A percentile compares a stretch with the other conserved stretches of the same genome.
Evolutionary conservation across 2,329 filamentous ascomycete species (phyloP).

Genomic region (Helminthosporium solani): DNA sequence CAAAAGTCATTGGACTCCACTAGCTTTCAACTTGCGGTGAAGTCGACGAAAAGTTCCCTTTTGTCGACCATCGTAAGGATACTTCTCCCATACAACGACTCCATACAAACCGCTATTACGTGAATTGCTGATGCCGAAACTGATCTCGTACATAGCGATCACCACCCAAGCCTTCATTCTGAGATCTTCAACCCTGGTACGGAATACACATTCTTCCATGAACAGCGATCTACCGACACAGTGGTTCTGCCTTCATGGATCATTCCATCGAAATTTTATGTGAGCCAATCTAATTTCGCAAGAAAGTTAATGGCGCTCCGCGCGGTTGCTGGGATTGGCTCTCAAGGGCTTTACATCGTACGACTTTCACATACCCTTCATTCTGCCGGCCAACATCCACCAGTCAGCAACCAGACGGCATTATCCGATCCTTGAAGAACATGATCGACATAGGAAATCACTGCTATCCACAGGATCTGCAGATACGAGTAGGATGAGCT

Average conservation of each 20-base stretch:
- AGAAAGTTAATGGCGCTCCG: conserved; percentile 22
- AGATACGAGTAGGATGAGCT: conserved; percentile 14
- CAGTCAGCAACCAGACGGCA: conserved; percentile 17
- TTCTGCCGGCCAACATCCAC: conserved; percentile 33
- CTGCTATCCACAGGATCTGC: conserved; percentile 28
- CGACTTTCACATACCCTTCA: conserved; percentile 26
- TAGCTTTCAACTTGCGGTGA: not conserved
- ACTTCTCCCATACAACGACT: too few relatives aligned
- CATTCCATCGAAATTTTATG: conserved; percentile 10
- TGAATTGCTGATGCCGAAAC: not conserved
- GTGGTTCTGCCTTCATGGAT: conserved; percentile 13
- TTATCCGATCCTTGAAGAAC: conserved; percentile 16
- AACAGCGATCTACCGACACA: conserved; percentile 5
- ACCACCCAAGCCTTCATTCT: not conserved
- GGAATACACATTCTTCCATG: conserved; percentile 3
- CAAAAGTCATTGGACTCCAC: not conserved
- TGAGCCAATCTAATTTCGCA: conserved; percentile 11
- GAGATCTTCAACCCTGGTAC: conserved; percentile 2
- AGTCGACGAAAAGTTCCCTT: not conserved
- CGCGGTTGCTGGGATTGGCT: conserved; percentile 24
- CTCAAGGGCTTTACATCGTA: conserved; percentile 24
- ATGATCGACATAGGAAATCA: conserved; percentile 29
- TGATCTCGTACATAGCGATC: conserved; percentile 3
- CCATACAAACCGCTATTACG: too few relatives aligned
- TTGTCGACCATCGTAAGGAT: not conserved